These are phyloP conservation scores for Hymenoscyphus fructigenus DNA, from an alignment of 2,329 filamentous ascomycete species.

Conservation along the genomic window DNA sequence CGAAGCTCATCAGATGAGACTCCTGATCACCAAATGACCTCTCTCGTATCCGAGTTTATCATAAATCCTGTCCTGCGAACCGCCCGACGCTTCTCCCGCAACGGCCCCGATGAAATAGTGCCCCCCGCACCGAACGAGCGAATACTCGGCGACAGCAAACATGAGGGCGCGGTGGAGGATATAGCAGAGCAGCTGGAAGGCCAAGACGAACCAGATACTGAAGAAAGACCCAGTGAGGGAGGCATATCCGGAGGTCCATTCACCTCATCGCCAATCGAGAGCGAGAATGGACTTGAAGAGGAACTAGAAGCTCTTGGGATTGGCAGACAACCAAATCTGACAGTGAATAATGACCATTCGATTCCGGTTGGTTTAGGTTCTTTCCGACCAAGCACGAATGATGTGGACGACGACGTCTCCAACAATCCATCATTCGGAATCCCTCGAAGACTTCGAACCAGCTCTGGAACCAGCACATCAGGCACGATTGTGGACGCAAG, in stretches of 20 bases:
- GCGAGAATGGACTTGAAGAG: constrained; percentile 28
- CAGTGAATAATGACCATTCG: constrained; percentile 11
- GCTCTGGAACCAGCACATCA: constrained; percentile 20
- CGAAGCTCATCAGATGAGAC: constrained; percentile 18
- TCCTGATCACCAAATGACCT: constrained; percentile 51
- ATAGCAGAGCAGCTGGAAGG: constrained; percentile 25
- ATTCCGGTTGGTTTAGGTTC: constrained; percentile 23
- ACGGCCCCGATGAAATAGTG: constrained; percentile 40
- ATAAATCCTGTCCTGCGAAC: constrained; percentile 67
- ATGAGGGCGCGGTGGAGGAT: constrained; percentile 31
- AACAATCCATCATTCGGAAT: constrained; percentile 30
- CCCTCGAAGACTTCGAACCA: constrained; percentile 28
- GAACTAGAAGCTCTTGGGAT: constrained; percentile 23
- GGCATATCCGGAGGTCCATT: constrained; percentile 22
- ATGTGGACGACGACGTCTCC: constrained; percentile 30
- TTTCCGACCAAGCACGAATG: constrained; percentile 21
- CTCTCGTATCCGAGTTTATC: constrained; percentile 62
- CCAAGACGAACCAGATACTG: constrained; percentile 9
- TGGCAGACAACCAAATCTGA: constrained; percentile 15
- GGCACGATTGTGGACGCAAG: constrained; percentile 16
- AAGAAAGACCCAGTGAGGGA: neutral
- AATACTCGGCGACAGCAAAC: constrained; percentile 12
- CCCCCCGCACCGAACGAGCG: constrained; percentile 26
- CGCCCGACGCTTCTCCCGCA: constrained; percentile 59
- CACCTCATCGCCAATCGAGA: constrained; percentile 30